phyloP scores from a whole-genome alignment of 306 rosid species.

The Rosa chinensis region DNA sequence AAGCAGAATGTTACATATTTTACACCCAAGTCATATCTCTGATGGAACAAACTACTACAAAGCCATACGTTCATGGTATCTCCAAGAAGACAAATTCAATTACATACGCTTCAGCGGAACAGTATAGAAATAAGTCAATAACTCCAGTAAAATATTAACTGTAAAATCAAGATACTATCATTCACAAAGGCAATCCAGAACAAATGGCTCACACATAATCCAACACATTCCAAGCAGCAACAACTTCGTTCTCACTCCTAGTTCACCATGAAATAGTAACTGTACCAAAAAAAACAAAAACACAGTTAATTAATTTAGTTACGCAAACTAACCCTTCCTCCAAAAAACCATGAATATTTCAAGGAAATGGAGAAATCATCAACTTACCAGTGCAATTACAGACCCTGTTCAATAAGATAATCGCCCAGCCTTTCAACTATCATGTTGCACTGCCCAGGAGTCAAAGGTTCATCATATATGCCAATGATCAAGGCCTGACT shows the following conservation, averaged over 20 bases:
- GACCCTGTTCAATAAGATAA: slow-evolving; percentile 81
- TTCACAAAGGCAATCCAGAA: slow-evolving; percentile 22
- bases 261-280: background rate
- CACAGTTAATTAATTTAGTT: background rate
- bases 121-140: background rate
- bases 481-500: slow-evolving; percentile 64
- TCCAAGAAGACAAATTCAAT: background rate
- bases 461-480: slow-evolving; percentile 77
- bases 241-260: slow-evolving; percentile 19
- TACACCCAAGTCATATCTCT: background rate
- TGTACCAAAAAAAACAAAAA: background rate
- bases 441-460: slow-evolving; percentile 88
- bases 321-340: background rate
- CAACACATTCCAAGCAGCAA: slow-evolving; percentile 22
- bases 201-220: slow-evolving; percentile 16
- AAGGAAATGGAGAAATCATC: background rate
- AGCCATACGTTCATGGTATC: background rate
- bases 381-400: slow-evolving; percentile 32
- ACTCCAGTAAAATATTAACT: background rate
- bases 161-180: slow-evolving; percentile 10
- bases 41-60: background rate
- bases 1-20: background rate
- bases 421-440: slow-evolving; percentile 93
- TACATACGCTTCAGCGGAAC: background rate
- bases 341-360: background rate